Evolutionary conservation across 2,329 filamentous ascomycete species (phyloP).

Genomic region (Lachnellula cervina): DNA sequence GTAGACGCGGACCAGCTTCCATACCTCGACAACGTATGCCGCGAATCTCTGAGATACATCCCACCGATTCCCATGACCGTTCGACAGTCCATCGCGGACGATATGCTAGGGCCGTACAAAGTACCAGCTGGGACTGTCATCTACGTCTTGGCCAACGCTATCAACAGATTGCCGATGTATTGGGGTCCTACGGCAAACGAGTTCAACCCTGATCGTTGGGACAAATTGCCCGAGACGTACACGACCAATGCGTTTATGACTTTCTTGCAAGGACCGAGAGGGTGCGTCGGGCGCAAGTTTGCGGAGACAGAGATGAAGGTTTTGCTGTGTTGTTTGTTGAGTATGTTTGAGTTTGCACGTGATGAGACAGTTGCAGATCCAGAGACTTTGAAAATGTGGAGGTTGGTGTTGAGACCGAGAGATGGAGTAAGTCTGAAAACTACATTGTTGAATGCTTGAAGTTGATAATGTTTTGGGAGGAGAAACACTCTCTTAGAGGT

Average conservation of each 20-base stretch:
- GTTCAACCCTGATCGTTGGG: constrained; percentile 41
- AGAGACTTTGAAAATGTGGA: constrained; percentile 45
- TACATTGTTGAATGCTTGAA: constrained; percentile 12
- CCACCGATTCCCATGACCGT: constrained; percentile 43
- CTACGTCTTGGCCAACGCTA: constrained; percentile 39
- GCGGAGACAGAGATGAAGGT: constrained; percentile 36
- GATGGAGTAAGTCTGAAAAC: constrained; percentile 39
- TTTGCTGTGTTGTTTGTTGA: constrained; percentile 32
- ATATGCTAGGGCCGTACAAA: constrained; percentile 36
- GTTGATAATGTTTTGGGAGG: not conserved
- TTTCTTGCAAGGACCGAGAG: constrained; percentile 31
- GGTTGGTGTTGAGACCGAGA: constrained; percentile 40
- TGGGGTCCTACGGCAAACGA: constrained; percentile 38
- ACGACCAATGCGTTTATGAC: constrained; percentile 35
- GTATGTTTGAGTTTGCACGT: constrained; percentile 33
- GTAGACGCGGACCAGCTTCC: constrained; percentile 38
- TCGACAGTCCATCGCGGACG: constrained; percentile 37
- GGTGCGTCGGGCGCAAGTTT: constrained; percentile 33
- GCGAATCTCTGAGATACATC: constrained; percentile 42
- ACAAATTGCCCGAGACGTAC: constrained; percentile 34
- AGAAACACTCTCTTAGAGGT: not conserved
- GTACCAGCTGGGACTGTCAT: constrained; percentile 40
- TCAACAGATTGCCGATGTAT: constrained; percentile 37
- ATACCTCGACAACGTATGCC: constrained; percentile 43
- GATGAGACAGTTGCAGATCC: constrained; percentile 36